These are phyloP conservation scores for Fusarium neocosmosporiellum DNA, from an alignment of 2,329 filamentous ascomycete genomes.

Conservation along the genomic window DNA sequence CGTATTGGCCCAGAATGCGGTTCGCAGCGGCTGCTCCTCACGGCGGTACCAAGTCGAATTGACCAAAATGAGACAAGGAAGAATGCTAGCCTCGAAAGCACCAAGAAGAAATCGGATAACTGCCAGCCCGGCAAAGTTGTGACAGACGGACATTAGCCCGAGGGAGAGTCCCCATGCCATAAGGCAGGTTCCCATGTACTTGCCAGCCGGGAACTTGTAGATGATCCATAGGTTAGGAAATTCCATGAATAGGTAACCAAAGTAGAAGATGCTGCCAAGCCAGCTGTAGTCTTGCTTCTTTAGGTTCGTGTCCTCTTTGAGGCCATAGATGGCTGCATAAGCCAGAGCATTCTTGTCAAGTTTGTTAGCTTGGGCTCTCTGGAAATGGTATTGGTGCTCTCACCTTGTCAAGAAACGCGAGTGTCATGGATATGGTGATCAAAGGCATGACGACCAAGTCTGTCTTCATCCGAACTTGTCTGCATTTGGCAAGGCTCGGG, in stretches of 20 bases:
- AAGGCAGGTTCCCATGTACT: conserved; percentile 27
- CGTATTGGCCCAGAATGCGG: conserved; percentile 45
- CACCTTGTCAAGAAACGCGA: neutral
- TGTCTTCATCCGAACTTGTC: neutral
- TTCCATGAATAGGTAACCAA: conserved; percentile 59
- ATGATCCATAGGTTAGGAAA: conserved; percentile 52
- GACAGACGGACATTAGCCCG: conserved; percentile 34
- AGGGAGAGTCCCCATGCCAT: conserved; percentile 30
- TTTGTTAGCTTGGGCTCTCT: neutral
- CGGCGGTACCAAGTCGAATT: conserved; percentile 46
- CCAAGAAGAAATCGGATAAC: conserved; percentile 42
- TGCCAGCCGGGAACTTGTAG: conserved; percentile 16
- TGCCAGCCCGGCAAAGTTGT: conserved; percentile 38
- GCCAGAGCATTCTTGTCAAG: neutral
- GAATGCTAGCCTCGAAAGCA: conserved; percentile 39
- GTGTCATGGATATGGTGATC: neutral
- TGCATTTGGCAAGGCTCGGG: neutral
- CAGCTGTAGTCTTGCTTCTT: conserved; percentile 68
- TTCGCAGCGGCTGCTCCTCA: conserved; percentile 43
- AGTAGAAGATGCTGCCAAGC: conserved; percentile 60
- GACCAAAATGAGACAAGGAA: conserved; percentile 38
- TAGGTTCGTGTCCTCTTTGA: conserved; percentile 31
- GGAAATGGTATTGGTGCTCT: neutral
- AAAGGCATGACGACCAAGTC: neutral
- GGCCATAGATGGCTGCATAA: conserved; percentile 18